phyloP scores from a whole-genome alignment of 1,284 basidiomycete species.

The Hemileia vastatrix region DNA sequence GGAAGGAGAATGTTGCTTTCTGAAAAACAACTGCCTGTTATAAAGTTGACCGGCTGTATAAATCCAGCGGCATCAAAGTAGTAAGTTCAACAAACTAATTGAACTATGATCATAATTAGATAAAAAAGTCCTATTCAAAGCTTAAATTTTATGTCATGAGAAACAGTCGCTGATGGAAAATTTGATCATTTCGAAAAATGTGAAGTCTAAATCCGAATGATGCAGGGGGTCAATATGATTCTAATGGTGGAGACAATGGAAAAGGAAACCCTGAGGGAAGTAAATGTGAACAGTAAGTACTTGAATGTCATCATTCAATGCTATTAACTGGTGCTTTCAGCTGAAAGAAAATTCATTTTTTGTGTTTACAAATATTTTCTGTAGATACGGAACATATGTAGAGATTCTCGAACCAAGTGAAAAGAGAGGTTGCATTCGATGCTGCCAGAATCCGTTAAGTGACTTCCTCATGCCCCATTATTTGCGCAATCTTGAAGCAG shows the following conservation, averaged over 20 bases:
- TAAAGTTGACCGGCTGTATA: no score
- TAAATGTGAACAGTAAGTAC: constrained; percentile 24
- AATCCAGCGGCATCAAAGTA: no score
- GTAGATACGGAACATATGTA: constrained; percentile 37
- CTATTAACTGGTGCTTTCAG: background rate
- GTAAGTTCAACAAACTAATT: constrained; percentile 18
- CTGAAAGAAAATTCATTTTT: no score
- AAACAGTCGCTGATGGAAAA: no score
- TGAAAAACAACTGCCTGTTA: no score
- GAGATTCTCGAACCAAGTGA: constrained; percentile 37
- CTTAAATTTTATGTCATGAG: no score
- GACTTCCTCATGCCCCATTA: no score
- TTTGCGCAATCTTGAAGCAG: no score
- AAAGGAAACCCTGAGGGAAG: constrained; percentile 35
- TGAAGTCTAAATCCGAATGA: constrained; percentile 27
- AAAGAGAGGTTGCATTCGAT: constrained; percentile 37
- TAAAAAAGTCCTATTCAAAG: no score
- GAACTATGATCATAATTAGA: no score
- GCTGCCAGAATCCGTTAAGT: constrained; percentile 33
- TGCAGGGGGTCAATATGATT: constrained; percentile 41
- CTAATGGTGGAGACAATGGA: constrained; percentile 38
- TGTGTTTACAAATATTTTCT: background rate
- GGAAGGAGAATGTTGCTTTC: no score
- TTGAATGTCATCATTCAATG: background rate
- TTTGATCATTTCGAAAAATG: no score